Evolutionary conservation across 1,284 basidiomycete genomes (phyloP).

Genomic region (Ustilago shanxiensis): DNA sequence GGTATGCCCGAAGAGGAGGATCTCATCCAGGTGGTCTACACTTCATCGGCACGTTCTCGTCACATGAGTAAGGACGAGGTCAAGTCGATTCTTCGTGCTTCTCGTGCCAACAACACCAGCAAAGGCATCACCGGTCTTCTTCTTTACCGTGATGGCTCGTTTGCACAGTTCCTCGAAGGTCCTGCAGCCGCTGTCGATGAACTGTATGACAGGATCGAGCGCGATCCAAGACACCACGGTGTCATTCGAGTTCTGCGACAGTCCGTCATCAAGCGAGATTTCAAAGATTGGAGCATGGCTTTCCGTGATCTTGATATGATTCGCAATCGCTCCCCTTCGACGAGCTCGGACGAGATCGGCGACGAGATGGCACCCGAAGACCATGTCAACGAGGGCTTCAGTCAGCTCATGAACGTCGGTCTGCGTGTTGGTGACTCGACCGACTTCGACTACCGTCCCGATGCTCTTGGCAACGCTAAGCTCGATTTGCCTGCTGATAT

Average conservation of each 20-base stretch:
- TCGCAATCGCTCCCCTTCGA: conserved; percentile 7
- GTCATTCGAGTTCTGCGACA: conserved; percentile 39
- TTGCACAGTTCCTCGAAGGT: conserved; percentile 55
- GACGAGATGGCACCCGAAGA: conserved; percentile 23
- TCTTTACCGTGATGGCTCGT: conserved; percentile 51
- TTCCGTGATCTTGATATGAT: conserved; percentile 53
- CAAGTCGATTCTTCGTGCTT: conserved; percentile 30
- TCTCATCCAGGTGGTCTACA: conserved; percentile 53
- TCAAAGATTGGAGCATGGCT: conserved; percentile 52
- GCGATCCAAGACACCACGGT: conserved; percentile 45
- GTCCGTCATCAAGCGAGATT: conserved; percentile 41
- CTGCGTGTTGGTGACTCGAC: conserved; percentile 30
- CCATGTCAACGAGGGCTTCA: conserved; percentile 39
- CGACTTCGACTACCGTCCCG: conserved; percentile 40
- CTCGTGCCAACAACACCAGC: conserved; percentile 39
- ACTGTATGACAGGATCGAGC: conserved; percentile 40
- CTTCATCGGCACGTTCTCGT: conserved; percentile 40
- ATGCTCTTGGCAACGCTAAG: conserved; percentile 35
- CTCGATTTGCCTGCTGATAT: conserved; percentile 40
- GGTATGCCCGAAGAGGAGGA: conserved; percentile 19
- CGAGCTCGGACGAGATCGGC: background rate
- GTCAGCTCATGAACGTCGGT: conserved; percentile 49
- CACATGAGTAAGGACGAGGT: conserved; percentile 32
- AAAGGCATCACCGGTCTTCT: conserved; percentile 44
- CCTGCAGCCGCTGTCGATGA: conserved; percentile 33